These are phyloP conservation scores for Stagonosporopsis chrysanthemi DNA, from an alignment of 2,329 filamentous ascomycete species.

Conservation along the genomic window DNA sequence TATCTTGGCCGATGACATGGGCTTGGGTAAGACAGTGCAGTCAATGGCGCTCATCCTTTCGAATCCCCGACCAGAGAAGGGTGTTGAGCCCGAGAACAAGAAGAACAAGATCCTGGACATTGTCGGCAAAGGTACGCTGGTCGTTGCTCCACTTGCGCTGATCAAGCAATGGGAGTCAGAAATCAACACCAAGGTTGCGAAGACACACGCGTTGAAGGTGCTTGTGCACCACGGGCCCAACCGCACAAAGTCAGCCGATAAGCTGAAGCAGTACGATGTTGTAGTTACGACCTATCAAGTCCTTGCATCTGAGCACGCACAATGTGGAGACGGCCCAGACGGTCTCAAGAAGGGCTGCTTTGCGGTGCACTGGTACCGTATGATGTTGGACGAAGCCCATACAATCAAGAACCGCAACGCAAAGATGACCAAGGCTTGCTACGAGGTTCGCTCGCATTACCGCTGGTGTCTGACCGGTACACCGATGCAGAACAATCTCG, in stretches of 20 bases:
- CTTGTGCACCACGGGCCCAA: slow-evolving; percentile 90
- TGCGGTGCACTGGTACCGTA: slow-evolving; percentile 90
- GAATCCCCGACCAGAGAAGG: slow-evolving; percentile 72
- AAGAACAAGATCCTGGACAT: slow-evolving; percentile 73
- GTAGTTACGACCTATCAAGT: slow-evolving; percentile 98
- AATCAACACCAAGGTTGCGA: slow-evolving; percentile 80
- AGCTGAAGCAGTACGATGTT: slow-evolving; percentile 86
- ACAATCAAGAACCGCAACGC: slow-evolving; percentile 98
- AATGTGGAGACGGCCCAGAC: slow-evolving; percentile 67
- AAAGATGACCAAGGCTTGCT: slow-evolving; percentile 93
- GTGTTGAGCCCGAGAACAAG: slow-evolving; percentile 54
- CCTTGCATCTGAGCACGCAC: slow-evolving; percentile 85
- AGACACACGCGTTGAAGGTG: slow-evolving; percentile 75
- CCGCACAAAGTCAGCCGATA: slow-evolving; percentile 78
- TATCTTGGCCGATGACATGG: slow-evolving; percentile 97
- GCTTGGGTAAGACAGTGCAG: slow-evolving; percentile 94
- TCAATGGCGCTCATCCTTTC: slow-evolving; percentile 86
- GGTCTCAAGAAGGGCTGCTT: slow-evolving; percentile 82
- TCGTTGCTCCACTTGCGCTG: slow-evolving; percentile 89
- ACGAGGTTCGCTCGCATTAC: slow-evolving; percentile 82
- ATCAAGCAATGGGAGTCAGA: slow-evolving; percentile 98
- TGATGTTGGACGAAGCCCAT: slow-evolving; percentile 95
- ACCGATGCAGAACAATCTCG: slow-evolving; percentile 97
- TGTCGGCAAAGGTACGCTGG: slow-evolving; percentile 81
- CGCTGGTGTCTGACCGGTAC: slow-evolving; percentile 97